Evolutionary conservation across 768 basidiomycete species (phyloP).

Genomic region (Hypsizygus marmoreus): DNA sequence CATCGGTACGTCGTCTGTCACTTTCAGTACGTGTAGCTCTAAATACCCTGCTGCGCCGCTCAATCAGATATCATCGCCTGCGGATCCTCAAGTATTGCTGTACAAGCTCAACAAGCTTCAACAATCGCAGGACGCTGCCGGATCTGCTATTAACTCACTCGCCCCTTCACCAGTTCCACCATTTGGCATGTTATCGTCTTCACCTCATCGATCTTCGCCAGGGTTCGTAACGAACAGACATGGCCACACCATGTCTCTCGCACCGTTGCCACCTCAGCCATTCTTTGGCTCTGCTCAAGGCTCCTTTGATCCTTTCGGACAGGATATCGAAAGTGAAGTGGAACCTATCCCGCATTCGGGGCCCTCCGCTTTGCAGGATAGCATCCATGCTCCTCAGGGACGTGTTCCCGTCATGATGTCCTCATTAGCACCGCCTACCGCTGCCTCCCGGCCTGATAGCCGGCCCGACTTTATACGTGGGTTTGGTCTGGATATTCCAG

Average conservation of each 20-base stretch:
- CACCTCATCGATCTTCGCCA: conserved; percentile 40
- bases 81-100: conserved; percentile 78
- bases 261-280: conserved; percentile 51
- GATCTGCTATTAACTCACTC: conserved; percentile 46
- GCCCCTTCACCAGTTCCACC: conserved; percentile 67
- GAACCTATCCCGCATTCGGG: conserved; percentile 23
- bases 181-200: conserved; percentile 48
- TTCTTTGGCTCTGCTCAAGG: conserved; percentile 30
- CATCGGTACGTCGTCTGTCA: conserved; percentile 61
- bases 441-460: conserved; percentile 49
- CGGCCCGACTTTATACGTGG: conserved; percentile 76
- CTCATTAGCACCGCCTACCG: conserved; percentile 45
- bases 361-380: conserved; percentile 22
- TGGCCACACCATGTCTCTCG: conserved; percentile 75
- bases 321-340: conserved; percentile 48
- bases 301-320: conserved; percentile 68
- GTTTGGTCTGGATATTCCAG: conserved; percentile 79
- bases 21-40: conserved; percentile 22
- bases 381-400: conserved; percentile 57
- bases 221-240: conserved; percentile 57
- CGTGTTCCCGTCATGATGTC: conserved; percentile 48
- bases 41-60: conserved; percentile 10
- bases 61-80: conserved; percentile 83
- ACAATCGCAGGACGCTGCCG: conserved; percentile 60
- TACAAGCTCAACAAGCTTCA: conserved; percentile 87